A percentile compares a stretch with the other conserved stretches of the same genome.
Evolutionary conservation across 2,329 filamentous ascomycete species (phyloP).

Genomic region (Bipolaris sorokiniana): DNA sequence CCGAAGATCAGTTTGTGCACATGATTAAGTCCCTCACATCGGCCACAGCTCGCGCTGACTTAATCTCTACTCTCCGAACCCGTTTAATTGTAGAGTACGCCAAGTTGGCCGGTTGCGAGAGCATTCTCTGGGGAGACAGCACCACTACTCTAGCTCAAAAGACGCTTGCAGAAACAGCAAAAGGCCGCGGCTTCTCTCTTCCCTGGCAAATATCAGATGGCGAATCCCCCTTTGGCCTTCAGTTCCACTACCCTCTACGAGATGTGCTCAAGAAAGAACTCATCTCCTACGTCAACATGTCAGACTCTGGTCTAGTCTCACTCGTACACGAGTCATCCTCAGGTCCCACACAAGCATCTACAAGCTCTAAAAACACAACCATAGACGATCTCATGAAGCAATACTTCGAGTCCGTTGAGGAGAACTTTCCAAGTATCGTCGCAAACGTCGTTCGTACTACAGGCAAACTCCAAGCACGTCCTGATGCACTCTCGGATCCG

Average conservation of each 20-base stretch:
- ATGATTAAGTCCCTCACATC: slow-evolving; percentile 71
- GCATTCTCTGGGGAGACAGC: slow-evolving; percentile 81
- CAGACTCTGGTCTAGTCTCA: slow-evolving; percentile 58
- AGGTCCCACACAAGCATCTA: slow-evolving; percentile 49
- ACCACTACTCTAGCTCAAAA: slow-evolving; percentile 88
- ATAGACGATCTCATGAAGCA: slow-evolving; percentile 90
- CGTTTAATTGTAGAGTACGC: slow-evolving; percentile 67
- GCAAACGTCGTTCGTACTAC: slow-evolving; percentile 93
- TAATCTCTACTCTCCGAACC: slow-evolving; percentile 72
- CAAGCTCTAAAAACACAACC: slow-evolving; percentile 75
- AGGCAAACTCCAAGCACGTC: slow-evolving; percentile 71
- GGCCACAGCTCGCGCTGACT: slow-evolving; percentile 76
- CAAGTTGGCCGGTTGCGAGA: slow-evolving; percentile 65
- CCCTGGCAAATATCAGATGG: slow-evolving; percentile 85
- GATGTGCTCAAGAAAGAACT: slow-evolving; percentile 87
- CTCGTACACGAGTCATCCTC: slow-evolving; percentile 42
- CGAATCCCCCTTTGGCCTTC: slow-evolving; percentile 61
- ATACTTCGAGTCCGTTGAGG: slow-evolving; percentile 87
- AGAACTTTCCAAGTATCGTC: slow-evolving; percentile 87
- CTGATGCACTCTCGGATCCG: slow-evolving; percentile 31
- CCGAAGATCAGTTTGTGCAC: slow-evolving; percentile 48
- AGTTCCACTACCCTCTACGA: slow-evolving; percentile 79
- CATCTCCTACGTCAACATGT: slow-evolving; percentile 65
- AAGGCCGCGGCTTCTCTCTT: slow-evolving; percentile 83
- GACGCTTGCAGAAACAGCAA: slow-evolving; percentile 85